Evolutionary conservation across 257 asterid genomes (phyloP).

Genomic region (Cynanchum wilfordii): DNA sequence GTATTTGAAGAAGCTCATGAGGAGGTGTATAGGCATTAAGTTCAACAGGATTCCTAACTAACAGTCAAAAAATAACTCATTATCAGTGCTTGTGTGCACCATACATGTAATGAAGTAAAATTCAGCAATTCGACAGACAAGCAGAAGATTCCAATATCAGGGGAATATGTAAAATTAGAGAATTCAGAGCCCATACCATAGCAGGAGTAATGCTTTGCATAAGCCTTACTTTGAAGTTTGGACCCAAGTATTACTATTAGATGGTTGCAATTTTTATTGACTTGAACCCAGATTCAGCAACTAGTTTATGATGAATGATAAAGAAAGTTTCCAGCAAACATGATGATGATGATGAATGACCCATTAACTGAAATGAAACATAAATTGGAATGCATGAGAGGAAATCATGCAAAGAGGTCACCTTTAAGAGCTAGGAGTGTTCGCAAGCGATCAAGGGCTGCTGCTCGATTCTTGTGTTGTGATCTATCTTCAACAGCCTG

Average conservation of each 20-base stretch:
- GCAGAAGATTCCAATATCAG: neutral
- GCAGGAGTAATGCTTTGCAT: neutral
- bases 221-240: neutral
- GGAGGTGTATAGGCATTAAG: conserved; percentile 82
- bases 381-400: neutral
- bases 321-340: neutral
- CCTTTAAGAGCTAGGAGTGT: conserved; percentile 78
- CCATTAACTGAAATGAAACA: neutral
- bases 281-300: neutral
- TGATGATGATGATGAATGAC: neutral
- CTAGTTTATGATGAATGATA: neutral
- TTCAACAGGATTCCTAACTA: conserved; percentile 76
- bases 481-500: conserved; percentile 95
- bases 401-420: conserved; percentile 9
- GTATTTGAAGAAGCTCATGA: conserved; percentile 81
- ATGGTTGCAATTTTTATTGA: neutral
- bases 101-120: neutral
- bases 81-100: neutral
- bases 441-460: conserved; percentile 77
- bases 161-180: neutral
- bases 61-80: neutral
- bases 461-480: conserved; percentile 83
- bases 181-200: neutral
- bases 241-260: neutral
- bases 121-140: neutral